phyloP scores from a whole-genome alignment of 768 basidiomycete genomes.

The Hemileccinum rubropunctum region DNA sequence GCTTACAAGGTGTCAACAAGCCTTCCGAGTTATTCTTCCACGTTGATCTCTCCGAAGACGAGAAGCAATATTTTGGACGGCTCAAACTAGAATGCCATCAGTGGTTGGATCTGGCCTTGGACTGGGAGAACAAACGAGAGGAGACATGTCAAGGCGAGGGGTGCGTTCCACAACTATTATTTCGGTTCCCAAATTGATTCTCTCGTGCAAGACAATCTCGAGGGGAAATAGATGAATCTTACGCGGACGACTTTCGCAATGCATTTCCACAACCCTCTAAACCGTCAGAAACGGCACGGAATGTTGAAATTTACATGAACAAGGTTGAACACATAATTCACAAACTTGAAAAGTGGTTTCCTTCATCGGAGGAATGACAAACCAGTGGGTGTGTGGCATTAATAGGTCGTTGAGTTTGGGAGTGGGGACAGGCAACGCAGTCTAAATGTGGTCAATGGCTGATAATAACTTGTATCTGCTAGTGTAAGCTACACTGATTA shows the following conservation, averaged over 20 bases:
- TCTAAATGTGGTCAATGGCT: too few species aligned
- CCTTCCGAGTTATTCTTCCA: constrained; percentile 27
- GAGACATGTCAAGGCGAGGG: constrained; percentile 5
- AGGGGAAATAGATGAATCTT: constrained; percentile 13
- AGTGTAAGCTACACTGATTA: too few species aligned
- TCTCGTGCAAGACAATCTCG: constrained; percentile 7
- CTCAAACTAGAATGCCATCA: constrained; percentile 15
- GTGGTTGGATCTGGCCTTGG: constrained; percentile 17
- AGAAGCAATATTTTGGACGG: constrained; percentile 16
- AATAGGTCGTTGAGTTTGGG: too few species aligned
- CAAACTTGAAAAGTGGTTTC: constrained; percentile 26
- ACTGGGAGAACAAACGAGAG: constrained; percentile 22
- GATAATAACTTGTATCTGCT: too few species aligned
- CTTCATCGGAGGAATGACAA: background rate
- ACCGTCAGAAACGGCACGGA: constrained; percentile 7
- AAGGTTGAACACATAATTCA: constrained; percentile 26
- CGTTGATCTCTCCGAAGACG: constrained; percentile 19
- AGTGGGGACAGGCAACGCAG: too few species aligned
- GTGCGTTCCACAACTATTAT: constrained; percentile 1
- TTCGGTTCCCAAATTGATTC: background rate
- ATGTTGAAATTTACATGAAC: constrained; percentile 25
- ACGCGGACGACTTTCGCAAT: constrained; percentile 22
- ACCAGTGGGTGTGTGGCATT: too few species aligned
- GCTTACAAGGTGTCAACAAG: constrained; percentile 5
- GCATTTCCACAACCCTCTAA: constrained; percentile 19